phyloP scores from a whole-genome alignment of 2,329 filamentous ascomycete species.

The Domatiomyces globalis region DNA sequence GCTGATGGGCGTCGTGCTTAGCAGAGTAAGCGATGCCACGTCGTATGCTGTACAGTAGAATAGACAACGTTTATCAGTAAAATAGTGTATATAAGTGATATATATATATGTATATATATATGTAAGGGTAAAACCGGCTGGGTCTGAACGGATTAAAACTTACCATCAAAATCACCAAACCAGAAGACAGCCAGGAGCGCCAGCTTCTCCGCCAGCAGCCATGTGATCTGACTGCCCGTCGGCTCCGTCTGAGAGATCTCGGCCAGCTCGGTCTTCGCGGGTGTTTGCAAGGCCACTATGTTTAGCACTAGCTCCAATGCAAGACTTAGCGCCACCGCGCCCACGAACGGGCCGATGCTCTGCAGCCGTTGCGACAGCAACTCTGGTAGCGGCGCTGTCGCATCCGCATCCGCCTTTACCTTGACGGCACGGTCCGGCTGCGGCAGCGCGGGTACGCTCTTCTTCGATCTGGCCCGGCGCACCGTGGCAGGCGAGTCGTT shows the following conservation, averaged over 20 bases:
- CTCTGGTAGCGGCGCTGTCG: not conserved
- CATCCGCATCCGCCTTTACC: no score
- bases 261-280: constrained; percentile 42
- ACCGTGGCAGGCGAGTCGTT: constrained; percentile 1
- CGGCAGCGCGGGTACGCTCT: constrained; percentile 1
- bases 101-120: not conserved
- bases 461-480: constrained; percentile 7
- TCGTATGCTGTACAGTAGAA: constrained; percentile 42
- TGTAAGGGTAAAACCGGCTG: no score
- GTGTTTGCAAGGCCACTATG: constrained; percentile 36
- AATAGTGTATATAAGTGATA: not conserved
- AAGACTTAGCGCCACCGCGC: constrained; percentile 40
- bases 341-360: constrained; percentile 29
- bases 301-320: constrained; percentile 51
- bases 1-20: constrained; percentile 62
- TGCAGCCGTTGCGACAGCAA: not conserved
- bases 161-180: constrained; percentile 55
- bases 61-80: not conserved
- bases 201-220: constrained; percentile 39
- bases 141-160: constrained; percentile 8
- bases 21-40: constrained; percentile 48
- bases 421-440: no score
- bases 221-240: constrained; percentile 45
- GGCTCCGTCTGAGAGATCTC: constrained; percentile 50
- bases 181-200: constrained; percentile 59